These are phyloP conservation scores for Delitschia confertaspora DNA, from an alignment of 495 filamentous ascomycete species.

Conservation along the genomic window DNA sequence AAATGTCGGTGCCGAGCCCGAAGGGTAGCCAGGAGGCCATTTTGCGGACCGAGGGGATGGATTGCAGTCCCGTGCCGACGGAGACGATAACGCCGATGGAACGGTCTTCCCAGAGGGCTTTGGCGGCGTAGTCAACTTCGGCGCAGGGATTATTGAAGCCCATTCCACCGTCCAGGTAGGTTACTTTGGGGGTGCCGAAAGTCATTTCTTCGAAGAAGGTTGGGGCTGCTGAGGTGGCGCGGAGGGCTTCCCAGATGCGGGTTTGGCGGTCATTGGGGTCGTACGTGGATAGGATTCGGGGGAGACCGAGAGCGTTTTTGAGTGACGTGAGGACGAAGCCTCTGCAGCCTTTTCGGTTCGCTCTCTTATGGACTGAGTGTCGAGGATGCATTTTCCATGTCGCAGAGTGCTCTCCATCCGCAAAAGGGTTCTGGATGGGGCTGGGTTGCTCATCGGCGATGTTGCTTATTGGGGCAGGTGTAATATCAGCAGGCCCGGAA, in stretches of 20 bases:
- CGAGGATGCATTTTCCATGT: constrained; percentile 28
- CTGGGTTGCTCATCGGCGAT: constrained; percentile 11
- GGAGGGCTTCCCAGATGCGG: constrained; percentile 29
- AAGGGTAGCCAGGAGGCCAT: constrained; percentile 30
- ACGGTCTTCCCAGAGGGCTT: constrained; percentile 27
- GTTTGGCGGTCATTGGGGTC: constrained; percentile 29
- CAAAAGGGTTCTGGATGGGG: constrained; percentile 1
- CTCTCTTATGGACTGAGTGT: constrained; percentile 23
- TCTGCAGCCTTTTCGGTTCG: constrained; percentile 23
- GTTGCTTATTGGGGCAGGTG: constrained; percentile 6
- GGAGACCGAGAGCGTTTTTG: constrained; percentile 29
- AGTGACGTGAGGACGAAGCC: constrained; percentile 29
- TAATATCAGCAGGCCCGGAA: not conserved
- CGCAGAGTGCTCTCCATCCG: constrained; percentile 1
- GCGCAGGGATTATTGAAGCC: constrained; percentile 34
- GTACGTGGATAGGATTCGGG: constrained; percentile 29
- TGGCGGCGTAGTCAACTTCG: constrained; percentile 30
- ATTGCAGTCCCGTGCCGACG: constrained; percentile 33
- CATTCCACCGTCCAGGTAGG: constrained; percentile 31
- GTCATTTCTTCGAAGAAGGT: constrained; percentile 33
- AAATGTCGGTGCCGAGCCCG: constrained; percentile 29
- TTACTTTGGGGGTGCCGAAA: constrained; percentile 30
- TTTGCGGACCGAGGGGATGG: constrained; percentile 28
- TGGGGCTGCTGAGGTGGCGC: constrained; percentile 31
- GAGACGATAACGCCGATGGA: constrained; percentile 29